Conservation (phyloP, 805 yeast genomes). For the Metschnikowia matae region DNA sequence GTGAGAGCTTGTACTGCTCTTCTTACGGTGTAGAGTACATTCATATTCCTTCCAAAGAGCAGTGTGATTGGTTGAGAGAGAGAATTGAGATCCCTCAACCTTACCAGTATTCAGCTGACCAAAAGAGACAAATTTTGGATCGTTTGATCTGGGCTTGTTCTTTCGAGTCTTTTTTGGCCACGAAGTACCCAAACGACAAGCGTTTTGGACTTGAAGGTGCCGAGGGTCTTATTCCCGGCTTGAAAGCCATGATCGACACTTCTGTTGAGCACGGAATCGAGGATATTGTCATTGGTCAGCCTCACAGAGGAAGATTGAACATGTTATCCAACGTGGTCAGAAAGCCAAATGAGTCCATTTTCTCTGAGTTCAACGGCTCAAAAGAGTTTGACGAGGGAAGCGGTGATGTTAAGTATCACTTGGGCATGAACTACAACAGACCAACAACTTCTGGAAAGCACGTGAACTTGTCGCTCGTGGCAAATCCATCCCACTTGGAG, state of each 20-base stretch:
- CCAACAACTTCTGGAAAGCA: slow-evolving; percentile 98
- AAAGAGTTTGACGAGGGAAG: slow-evolving; percentile 91
- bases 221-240: slow-evolving; percentile 93
- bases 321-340: slow-evolving; percentile 97
- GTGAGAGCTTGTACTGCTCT: slow-evolving; percentile 84
- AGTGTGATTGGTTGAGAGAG: slow-evolving; percentile 98
- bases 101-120: slow-evolving; percentile 75
- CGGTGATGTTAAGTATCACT: slow-evolving; percentile 98
- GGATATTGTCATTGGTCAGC: slow-evolving; percentile 98
- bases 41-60: slow-evolving; percentile 91
- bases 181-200: slow-evolving; percentile 97
- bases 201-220: slow-evolving; percentile 99
- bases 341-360: slow-evolving; percentile 97
- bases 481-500: slow-evolving; percentile 98
- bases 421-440: slow-evolving; percentile 98
- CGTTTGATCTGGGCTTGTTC: slow-evolving; percentile 95
- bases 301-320: slow-evolving; percentile 98
- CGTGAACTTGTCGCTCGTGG: slow-evolving; percentile 92
- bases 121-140: slow-evolving; percentile 94
- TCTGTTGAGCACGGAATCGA: slow-evolving; percentile 90
- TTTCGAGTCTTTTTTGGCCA: slow-evolving; percentile 86
- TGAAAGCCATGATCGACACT: slow-evolving; percentile 91
- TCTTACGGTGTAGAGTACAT: slow-evolving; percentile 92
- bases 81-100: slow-evolving; percentile 91
- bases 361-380: slow-evolving; percentile 92